Evolutionary conservation across 176 grass and related monocot species (phyloP), one percentile per base, ranked within the genome.

Genomic region (Areca catechu): DNA sequence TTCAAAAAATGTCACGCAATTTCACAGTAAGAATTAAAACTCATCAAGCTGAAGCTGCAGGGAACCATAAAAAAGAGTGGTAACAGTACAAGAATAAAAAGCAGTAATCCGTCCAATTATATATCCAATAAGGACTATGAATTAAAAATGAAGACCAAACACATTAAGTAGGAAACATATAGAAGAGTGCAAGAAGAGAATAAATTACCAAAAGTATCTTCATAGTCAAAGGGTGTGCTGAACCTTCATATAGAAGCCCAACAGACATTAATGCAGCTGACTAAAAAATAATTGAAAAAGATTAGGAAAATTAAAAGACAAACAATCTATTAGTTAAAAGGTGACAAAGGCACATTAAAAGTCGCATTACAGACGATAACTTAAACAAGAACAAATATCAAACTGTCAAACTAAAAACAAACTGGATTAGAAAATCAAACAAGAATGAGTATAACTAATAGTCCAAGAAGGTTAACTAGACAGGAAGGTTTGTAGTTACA

Each of bases 191-290:
- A 67, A 1, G 22, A 28, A 4, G 49, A 12, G 9, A 54, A 7
- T 54, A 14, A 43, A 25, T 54, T 54, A 95, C 91, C 86, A 95
- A 79, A 90, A 95, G 91, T 61, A 95, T 84, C 70, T 95, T 95
- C 91, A 95, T 95, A 56, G 85, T 95, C 68, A 90, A 76, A 53
- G 91, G 79, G 79, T 95, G 86, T 12, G 86, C 86, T 90, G 91
- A 95, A 53, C 86, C 83, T 90, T 90, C 91, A 58, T 83, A 90
- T 15, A 95, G 83, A 76, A 95, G 86, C 51, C 91, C 91, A 84
- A 95, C 90, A 51, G 78, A 69, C 86, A 95, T 86, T 48, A 95
- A 57, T 74, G 91, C 91, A 56, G 91, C 85, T 71, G 85, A 89
- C 91, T 95, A 70, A 24, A 71, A n/a, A 23, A 4, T 58, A 54